Evolutionary conservation across 1,284 basidiomycete genomes (phyloP), one percentile per base, ranked within the genome.

Genomic region (Paramarasmius palmivorus): DNA sequence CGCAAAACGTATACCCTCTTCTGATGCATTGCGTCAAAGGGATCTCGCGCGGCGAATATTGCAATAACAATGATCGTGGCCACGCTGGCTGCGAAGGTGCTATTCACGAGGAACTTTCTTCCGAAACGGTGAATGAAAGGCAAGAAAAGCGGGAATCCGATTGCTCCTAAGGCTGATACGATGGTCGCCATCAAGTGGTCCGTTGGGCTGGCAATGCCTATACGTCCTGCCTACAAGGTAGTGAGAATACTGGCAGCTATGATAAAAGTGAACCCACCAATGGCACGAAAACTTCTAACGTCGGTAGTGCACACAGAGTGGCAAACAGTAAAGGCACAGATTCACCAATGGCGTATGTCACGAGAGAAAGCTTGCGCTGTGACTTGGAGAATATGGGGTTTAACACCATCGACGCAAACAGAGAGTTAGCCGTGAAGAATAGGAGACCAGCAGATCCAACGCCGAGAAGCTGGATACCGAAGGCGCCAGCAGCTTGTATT

Each of bases 241-340:
- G 7, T 34, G 38, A 42, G 48, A 34, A 22, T 17, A 51, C 26
- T 20, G 4, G 19, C 12, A 19, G 2, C 9, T 32, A 14, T 8
- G 14, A 42, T 26, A 12, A 29, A 5, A 15, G 36, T 52, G 23
- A 50, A 65, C 86, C 69, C 57, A 93, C 92, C 60, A 98, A 72
- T 1, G 96, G 96, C 0, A 97, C 93, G 64, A 99, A 97, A 15
- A 98, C 88, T 57, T 96, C 90, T 20, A 95, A 66, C 4, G 92
- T 86, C 2, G 82, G 81, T 37, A 83, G 76, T 50, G 90, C 71
- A 20, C 93, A 73, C 66, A 95, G 84, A 0, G 83, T 75, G 9
- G 92, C 91, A 0, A 88, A 73, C 2, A 87, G 67, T 22, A 93
- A 68, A 0, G 92, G 86, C 3, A 86, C 66, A 8, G 79, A 57